Base-by-base conservation (phyloP, 345 rosid species). In the Orychophragmus violaceus region DNA sequence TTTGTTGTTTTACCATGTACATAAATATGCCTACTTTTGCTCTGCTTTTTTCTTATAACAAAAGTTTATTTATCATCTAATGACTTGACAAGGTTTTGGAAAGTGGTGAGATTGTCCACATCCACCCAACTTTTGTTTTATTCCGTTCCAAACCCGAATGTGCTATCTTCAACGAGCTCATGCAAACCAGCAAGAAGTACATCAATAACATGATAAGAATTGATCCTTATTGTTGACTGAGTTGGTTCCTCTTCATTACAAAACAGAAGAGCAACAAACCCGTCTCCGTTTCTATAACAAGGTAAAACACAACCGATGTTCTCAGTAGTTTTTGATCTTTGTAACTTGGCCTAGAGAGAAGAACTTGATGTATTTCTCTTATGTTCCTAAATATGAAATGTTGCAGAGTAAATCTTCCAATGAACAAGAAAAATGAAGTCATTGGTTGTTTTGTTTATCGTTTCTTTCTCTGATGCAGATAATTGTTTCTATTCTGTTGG, bases 41-140 rank as follows among this genome's bases (percentile, higher is more conserved):
- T 17, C 57, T n/a, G n/a, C n/a, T n/a, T 11, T 76, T 23, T 50
- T 24, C 21, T 28, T 36, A 21, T 54, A 53, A 35, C 10, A 55
- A 33, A 35, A 5, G 19, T 55, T 28, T 27, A 3, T 19, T 59
- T 27, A 19, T 60, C 76, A 41, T 56, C 44, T 63, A 59, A 46
- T 60, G 46, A 53, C 64, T 65, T 77, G 74, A 68, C 77, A 93
- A 97, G 96, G 94, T 90, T 56, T 80, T 93, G 80, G 88, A 87
- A 54, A 85, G 91, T 70, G 97, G 94, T 61, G 87, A 83, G 80
- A 62, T 77, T 39, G 98, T 93, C 76, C 85, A 83, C 74, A 82
- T 93, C 76, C 98, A 93, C 74, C 98, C 98, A 45, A 78, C 86
- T 24, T 93, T 97, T 35, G 88, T 90, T 42, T 49, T 93, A 44